Evolutionary conservation across 768 basidiomycete species (phyloP).

Genomic region (Gautieria morchelliformis): DNA sequence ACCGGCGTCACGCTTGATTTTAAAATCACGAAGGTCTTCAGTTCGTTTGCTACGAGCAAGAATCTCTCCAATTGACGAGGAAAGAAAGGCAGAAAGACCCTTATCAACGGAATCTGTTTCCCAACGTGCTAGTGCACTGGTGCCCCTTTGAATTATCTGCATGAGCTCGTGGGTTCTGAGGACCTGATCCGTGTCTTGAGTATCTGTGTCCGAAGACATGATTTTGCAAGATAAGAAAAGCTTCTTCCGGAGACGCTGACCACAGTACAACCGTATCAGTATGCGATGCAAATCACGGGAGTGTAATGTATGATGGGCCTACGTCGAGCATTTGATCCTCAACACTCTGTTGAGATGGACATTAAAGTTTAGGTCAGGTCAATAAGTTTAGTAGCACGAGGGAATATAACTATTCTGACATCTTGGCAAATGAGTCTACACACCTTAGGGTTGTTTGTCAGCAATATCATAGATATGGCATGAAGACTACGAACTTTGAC

Average conservation of each 20-base stretch:
- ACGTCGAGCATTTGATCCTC: conserved; percentile 66
- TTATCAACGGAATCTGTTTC: conserved; percentile 26
- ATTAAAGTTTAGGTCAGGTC: background rate
- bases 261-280: no score
- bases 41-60: conserved; percentile 34
- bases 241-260: conserved; percentile 50
- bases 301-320: no score
- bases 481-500: conserved; percentile 38
- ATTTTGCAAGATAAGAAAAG: conserved; percentile 57
- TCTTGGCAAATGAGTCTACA: conserved; percentile 60
- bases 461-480: background rate
- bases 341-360: conserved; percentile 30
- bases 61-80: conserved; percentile 35
- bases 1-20: conserved; percentile 32
- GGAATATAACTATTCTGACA: conserved; percentile 10
- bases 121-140: conserved; percentile 37
- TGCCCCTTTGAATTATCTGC: conserved; percentile 48
- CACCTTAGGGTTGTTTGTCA: conserved; percentile 30
- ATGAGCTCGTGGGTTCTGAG: conserved; percentile 39
- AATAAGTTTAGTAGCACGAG: background rate
- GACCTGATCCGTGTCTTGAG: conserved; percentile 20
- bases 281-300: no score
- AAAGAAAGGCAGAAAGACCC: conserved; percentile 34
- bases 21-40: conserved; percentile 34
- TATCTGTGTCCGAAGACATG: conserved; percentile 30